These are phyloP conservation scores for Cinnamomum micranthum DNA, from an alignment of 164 flowering plant genomes.

Conservation along the genomic window DNA sequence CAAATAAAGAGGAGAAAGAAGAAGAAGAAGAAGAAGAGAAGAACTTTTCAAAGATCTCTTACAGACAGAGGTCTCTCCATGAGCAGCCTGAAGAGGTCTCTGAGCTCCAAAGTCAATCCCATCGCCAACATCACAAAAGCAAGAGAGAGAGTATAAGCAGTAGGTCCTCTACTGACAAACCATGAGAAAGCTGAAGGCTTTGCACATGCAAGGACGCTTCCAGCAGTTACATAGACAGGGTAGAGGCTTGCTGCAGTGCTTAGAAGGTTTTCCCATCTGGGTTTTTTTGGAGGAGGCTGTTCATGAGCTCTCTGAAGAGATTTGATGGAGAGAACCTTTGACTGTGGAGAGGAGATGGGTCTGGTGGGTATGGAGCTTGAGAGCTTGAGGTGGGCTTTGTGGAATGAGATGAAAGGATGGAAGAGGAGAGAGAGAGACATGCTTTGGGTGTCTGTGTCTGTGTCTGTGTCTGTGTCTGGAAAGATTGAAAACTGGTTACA, in stretches of 20 bases:
- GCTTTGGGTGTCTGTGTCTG: not conserved
- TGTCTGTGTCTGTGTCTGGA: not conserved
- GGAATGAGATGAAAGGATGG: constrained; percentile 3
- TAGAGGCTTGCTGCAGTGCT: constrained; percentile 64
- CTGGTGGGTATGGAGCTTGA: constrained; percentile 14
- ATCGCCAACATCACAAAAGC: constrained; percentile 75
- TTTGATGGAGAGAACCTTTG: constrained; percentile 10
- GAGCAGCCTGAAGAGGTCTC: constrained; percentile 48
- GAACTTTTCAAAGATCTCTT: constrained; percentile 14
- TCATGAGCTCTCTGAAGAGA: constrained; percentile 21
- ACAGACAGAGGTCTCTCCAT: constrained; percentile 67
- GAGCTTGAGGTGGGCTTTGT: constrained; percentile 13
- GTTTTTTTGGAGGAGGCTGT: constrained; percentile 18
- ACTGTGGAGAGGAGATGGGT: constrained; percentile 4
- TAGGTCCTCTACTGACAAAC: constrained; percentile 60
- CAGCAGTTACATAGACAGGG: constrained; percentile 69
- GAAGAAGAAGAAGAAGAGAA: not conserved
- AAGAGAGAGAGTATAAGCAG: constrained; percentile 60
- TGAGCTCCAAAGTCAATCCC: constrained; percentile 75
- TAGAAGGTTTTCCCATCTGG: constrained; percentile 48
- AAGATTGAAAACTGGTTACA: not conserved
- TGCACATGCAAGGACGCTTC: constrained; percentile 65
- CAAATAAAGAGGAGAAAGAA: not conserved
- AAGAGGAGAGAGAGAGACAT: constrained; percentile 21
- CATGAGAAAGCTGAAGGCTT: constrained; percentile 68